Percentiles rank a stretch among this genome's conserved stretches.
Conservation (phyloP, 2,329 filamentous ascomycete genomes). For the Fusarium guadeloupense region DNA sequence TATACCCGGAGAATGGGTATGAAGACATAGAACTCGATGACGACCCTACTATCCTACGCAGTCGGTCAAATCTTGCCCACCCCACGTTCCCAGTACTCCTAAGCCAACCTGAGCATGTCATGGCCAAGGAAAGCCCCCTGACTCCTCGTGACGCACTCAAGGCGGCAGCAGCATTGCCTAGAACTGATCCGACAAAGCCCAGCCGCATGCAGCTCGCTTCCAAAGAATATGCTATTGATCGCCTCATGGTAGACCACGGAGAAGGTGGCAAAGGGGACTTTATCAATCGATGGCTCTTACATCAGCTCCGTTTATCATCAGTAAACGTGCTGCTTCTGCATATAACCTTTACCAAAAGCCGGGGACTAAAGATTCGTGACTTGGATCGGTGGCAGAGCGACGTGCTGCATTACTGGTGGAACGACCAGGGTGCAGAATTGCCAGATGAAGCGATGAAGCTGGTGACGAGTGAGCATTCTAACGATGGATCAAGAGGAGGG, state of each 20-base stretch:
- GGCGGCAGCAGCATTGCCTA: conserved; percentile 50
- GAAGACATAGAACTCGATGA: conserved; percentile 56
- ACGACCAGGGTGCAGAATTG: conserved; percentile 38
- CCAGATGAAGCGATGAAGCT: conserved; percentile 18
- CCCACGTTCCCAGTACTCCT: conserved; percentile 56
- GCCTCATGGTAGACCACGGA: conserved; percentile 50
- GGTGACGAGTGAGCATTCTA: conserved; percentile 38
- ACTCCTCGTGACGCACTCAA: conserved; percentile 55
- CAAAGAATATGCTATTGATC: conserved; percentile 60
- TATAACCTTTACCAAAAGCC: conserved; percentile 43
- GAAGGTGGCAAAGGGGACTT: conserved; percentile 55
- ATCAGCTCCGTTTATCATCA: conserved; percentile 58
- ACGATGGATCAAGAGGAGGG: conserved; percentile 39
- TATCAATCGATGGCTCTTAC: conserved; percentile 62
- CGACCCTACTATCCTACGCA: conserved; percentile 34
- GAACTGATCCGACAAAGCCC: conserved; percentile 47
- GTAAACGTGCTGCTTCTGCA: conserved; percentile 57
- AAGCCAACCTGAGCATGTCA: conserved; percentile 58
- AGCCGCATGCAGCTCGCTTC: conserved; percentile 52
- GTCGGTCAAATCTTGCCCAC: conserved; percentile 49
- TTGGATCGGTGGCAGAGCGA: conserved; percentile 50
- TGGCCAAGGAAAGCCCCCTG: conserved; percentile 50
- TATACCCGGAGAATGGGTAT: conserved; percentile 49
- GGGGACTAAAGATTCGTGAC: conserved; percentile 47
- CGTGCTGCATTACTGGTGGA: conserved; percentile 52